Conservation (phyloP, 768 basidiomycete species). For the Lactifluus subvellereus region DNA sequence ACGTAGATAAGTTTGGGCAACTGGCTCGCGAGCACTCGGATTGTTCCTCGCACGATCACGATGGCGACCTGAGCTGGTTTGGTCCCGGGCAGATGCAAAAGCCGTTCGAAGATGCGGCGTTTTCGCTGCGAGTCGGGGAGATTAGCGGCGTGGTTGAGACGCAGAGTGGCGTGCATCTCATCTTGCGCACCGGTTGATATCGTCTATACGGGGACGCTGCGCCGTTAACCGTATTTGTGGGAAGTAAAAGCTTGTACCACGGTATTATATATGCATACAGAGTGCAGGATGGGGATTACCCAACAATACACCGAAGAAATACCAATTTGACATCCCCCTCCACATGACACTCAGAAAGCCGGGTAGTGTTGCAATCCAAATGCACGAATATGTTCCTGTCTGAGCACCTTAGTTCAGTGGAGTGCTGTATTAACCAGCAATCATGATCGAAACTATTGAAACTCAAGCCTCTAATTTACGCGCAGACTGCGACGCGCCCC, state of each 20-base stretch:
- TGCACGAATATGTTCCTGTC: no score
- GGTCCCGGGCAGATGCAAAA: conserved; percentile 91
- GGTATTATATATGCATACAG: neutral
- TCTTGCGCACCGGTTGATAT: conserved; percentile 73
- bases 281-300: neutral
- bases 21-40: conserved; percentile 79
- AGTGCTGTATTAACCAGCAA: no score
- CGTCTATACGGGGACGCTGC: no score
- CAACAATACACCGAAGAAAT: neutral
- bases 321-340: no score
- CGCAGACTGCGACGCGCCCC: no score
- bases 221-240: neutral
- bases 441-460: no score
- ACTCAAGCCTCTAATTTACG: no score
- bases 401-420: no score
- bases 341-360: no score
- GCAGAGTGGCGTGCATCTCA: conserved; percentile 93
- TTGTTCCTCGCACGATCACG: conserved; percentile 77
- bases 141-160: conserved; percentile 81
- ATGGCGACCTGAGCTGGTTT: conserved; percentile 88
- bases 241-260: no score
- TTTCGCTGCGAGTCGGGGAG: conserved; percentile 60
- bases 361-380: no score
- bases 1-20: conserved; percentile 57
- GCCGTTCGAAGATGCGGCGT: conserved; percentile 90